Conservation (phyloP, 192 early-diverging fungal genomes). For the Coemansia sp. region DNA sequence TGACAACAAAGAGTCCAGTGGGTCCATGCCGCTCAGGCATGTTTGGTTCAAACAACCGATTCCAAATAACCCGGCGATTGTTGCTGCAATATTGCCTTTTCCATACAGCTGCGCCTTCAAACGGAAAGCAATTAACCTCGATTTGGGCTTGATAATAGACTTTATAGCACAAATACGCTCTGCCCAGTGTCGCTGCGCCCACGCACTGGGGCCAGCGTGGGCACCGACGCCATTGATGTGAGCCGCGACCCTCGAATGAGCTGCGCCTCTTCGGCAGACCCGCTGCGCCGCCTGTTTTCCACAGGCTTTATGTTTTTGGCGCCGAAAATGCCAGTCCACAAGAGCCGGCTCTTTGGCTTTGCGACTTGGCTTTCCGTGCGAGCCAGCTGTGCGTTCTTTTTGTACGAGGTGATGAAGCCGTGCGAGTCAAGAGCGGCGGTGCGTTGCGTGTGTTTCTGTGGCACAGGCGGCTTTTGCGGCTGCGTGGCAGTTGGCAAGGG, state of each 20-base stretch:
- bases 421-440: slow-evolving; percentile 34
- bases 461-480: slow-evolving; percentile 2
- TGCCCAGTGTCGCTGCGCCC: slow-evolving; percentile 1
- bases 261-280: slow-evolving; percentile 9
- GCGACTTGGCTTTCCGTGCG: slow-evolving; percentile 3
- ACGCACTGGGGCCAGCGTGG: slow-evolving; percentile 5
- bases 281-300: slow-evolving; percentile 7
- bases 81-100: slow-evolving; percentile 17
- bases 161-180: slow-evolving; percentile 9
- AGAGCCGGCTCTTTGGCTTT: slow-evolving; percentile 19
- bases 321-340: slow-evolving; percentile 46
- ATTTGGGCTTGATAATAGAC: neutral
- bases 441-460: neutral
- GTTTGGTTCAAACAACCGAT: too few relatives aligned
- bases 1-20: too few relatives aligned
- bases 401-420: slow-evolving; percentile 41
- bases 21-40: too few relatives aligned
- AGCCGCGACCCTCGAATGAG: neutral
- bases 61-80: too few relatives aligned
- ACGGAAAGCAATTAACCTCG: neutral
- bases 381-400: slow-evolving; percentile 17
- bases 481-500: slow-evolving; percentile 12
- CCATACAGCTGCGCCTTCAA: neutral
- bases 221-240: slow-evolving; percentile 4
- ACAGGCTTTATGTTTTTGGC: slow-evolving; percentile 26